Base-by-base conservation (phyloP, 202 grass and related monocot genomes). In the Schoenoplectus tabernaemontani region DNA sequence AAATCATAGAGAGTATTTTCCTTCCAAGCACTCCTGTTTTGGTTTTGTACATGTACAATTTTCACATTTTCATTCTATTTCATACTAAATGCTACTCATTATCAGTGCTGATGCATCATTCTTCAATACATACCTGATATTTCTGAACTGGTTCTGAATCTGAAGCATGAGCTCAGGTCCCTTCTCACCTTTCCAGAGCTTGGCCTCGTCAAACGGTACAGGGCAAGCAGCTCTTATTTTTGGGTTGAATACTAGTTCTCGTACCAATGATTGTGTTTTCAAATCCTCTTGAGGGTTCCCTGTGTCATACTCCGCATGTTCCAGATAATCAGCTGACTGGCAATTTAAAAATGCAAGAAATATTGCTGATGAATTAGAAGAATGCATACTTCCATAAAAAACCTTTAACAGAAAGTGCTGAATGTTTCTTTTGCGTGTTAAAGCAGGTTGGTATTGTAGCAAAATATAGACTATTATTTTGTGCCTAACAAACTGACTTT, bases 131-230 rank as follows among this genome's bases (percentile, higher is more conserved):
- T 22, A 98, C 96, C 96, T 95, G 58, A 95, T 95, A 76, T 98
- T 98, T 86, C 90, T 89, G 64, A 98, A 98, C 69, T 95, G 96
- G 78, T 98, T 98, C 70, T 90, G 88, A 42, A 98, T 95, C 79
- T 95, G 80, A 61, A 82, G 84, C 82, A 81, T 95, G 60, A 95
- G 81, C 62, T 91, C 91, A 76, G 96, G 95, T 9, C 96, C 96
- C 78, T 91, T 92, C 84, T 90, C 88, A 73, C 96, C 91, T 80
- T 95, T 92, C 96, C 91, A 98, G 3, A 98, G 88, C 83, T 98
- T 95, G 30, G 90, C 88, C 92, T 98, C 91, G 73, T 98, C 88
- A 76, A 98, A 98, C 59, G 91, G 91, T 72, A 91, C 79, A n/a
- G 91, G 91, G 4, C 89, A 98, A 83, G 96, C 86, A 59, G 96